These are phyloP conservation scores for Marvania coccoides DNA, from an alignment of 139 green algal species.

Conservation along the genomic window DNA sequence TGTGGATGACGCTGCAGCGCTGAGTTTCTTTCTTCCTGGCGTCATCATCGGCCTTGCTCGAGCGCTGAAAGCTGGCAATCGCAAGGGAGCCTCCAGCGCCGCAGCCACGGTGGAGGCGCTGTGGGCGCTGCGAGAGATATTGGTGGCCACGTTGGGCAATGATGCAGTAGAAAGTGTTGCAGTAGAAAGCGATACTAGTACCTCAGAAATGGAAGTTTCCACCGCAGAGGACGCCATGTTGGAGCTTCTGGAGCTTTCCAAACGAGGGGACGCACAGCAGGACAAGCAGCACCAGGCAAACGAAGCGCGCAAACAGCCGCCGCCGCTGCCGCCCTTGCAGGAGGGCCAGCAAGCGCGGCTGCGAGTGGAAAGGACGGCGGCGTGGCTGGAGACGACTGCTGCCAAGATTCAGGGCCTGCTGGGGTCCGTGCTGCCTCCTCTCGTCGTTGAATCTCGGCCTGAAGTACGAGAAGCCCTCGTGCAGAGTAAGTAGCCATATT, in stretches of 20 bases:
- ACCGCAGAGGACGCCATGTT: too few species aligned
- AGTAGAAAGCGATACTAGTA: too few species aligned
- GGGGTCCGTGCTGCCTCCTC: conserved; percentile 37
- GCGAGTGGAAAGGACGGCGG: conserved; percentile 17
- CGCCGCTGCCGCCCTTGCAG: neutral
- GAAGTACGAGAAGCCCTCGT: conserved; percentile 42
- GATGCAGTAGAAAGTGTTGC: conserved; percentile 1
- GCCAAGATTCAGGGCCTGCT: conserved; percentile 37
- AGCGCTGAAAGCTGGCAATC: conserved; percentile 23
- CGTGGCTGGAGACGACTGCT: conserved; percentile 36
- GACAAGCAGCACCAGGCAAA: neutral
- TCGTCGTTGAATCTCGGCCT: conserved; percentile 36
- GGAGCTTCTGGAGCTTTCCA: neutral
- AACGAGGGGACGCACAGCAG: neutral
- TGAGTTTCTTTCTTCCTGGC: conserved; percentile 65
- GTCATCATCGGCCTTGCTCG: conserved; percentile 44
- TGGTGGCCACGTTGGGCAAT: conserved; percentile 19
- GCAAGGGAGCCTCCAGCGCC: conserved; percentile 1
- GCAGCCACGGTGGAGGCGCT: conserved; percentile 27
- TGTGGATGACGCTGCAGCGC: conserved; percentile 13
- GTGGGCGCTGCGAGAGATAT: conserved; percentile 16
- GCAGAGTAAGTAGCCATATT: neutral
- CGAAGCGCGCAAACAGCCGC: neutral
- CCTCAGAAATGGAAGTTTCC: too few species aligned
- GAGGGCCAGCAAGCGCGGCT: neutral